Conservation (phyloP, 2,329 filamentous ascomycete genomes). For the Knufia fluminis region DNA sequence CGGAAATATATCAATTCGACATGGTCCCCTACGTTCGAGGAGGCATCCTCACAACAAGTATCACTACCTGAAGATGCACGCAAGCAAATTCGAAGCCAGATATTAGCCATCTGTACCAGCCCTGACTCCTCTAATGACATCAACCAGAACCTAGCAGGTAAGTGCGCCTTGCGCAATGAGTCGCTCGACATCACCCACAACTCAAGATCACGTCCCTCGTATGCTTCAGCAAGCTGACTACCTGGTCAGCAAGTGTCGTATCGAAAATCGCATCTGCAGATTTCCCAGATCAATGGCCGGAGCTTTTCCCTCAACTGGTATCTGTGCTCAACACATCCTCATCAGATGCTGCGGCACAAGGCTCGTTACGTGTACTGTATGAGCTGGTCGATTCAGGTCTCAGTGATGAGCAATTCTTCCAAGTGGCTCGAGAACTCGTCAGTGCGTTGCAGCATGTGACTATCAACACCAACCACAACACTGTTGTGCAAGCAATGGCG, state of each 20-base stretch:
- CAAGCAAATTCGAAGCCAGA: constrained; percentile 58
- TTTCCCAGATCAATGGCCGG: constrained; percentile 93
- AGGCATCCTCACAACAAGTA: constrained; percentile 54
- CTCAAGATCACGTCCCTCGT: too few species aligned
- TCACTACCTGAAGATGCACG: constrained; percentile 66
- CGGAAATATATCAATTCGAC: constrained; percentile 75
- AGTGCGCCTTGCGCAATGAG: background rate
- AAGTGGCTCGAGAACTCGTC: constrained; percentile 75
- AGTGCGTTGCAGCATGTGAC: constrained; percentile 76
- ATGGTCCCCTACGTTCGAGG: constrained; percentile 70
- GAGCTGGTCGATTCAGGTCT: constrained; percentile 91
- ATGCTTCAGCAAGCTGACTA: constrained; percentile 11
- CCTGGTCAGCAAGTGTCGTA: constrained; percentile 65
- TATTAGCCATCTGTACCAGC: constrained; percentile 70
- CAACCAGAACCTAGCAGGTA: constrained; percentile 16
- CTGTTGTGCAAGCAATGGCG: constrained; percentile 70
- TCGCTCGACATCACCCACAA: background rate
- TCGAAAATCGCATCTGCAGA: constrained; percentile 91
- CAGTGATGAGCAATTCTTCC: constrained; percentile 91
- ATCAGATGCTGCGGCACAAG: constrained; percentile 72
- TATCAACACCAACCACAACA: constrained; percentile 62
- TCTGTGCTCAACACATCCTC: constrained; percentile 62
- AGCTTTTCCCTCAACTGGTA: constrained; percentile 71
- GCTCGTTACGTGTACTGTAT: constrained; percentile 74
- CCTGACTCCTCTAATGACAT: constrained; percentile 41